phyloP scores from a whole-genome alignment of 345 rosid species.

The Euphorbia peplus region DNA sequence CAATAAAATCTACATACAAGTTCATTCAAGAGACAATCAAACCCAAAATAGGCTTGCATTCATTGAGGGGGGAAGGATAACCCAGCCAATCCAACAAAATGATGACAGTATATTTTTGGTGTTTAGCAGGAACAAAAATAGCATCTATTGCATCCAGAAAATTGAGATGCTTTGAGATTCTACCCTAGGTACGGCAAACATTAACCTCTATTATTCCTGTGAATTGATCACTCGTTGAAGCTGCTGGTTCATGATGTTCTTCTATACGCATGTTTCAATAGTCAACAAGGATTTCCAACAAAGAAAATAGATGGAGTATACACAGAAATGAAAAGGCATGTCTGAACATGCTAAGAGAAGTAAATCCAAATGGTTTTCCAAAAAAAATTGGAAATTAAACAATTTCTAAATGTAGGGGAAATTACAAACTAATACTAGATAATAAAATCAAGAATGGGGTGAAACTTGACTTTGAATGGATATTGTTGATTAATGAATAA shows the following conservation, averaged over 20 bases:
- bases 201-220: neutral
- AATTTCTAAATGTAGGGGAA: neutral
- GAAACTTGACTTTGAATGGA: neutral
- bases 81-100: neutral
- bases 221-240: neutral
- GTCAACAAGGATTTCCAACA: conserved; percentile 9
- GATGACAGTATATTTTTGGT: conserved; percentile 1
- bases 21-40: neutral
- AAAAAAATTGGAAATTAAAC: neutral
- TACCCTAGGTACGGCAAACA: neutral
- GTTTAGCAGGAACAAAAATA: neutral
- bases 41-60: neutral
- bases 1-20: no score
- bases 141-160: neutral
- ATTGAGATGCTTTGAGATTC: neutral
- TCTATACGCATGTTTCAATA: neutral
- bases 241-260: neutral
- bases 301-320: neutral
- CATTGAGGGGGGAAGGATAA: neutral
- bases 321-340: neutral
- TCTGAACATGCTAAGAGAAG: neutral
- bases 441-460: neutral
- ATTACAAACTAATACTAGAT: neutral
- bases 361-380: neutral
- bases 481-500: neutral